These are phyloP conservation scores for Hypsizygus marmoreus DNA, from an alignment of 768 basidiomycete genomes.

Conservation along the genomic window DNA sequence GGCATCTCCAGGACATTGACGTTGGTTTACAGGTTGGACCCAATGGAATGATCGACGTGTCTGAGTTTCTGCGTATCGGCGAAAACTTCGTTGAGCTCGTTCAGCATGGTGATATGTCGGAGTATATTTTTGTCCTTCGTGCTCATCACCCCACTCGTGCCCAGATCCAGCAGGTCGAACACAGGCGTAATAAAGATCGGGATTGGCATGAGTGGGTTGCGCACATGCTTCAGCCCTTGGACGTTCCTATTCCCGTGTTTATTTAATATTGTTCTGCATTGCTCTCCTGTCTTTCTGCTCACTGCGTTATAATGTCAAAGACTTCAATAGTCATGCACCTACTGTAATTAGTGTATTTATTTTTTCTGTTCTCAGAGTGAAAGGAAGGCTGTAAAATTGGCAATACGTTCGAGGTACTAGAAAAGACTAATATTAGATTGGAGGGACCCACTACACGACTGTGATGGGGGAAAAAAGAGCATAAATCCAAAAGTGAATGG, in stretches of 20 bases:
- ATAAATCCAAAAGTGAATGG: no score
- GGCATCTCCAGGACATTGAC: neutral
- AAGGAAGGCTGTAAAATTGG: no score
- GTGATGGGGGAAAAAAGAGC: no score
- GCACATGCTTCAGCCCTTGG: slow-evolving; percentile 32
- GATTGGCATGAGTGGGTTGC: slow-evolving; percentile 46
- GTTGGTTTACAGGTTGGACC: slow-evolving; percentile 39
- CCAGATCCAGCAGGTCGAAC: slow-evolving; percentile 41
- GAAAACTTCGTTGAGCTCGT: slow-evolving; percentile 44
- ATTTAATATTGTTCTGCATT: no score
- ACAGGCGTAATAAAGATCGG: slow-evolving; percentile 30
- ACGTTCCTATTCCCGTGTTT: slow-evolving; percentile 21
- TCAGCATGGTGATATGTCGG: slow-evolving; percentile 45
- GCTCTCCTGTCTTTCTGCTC: no score
- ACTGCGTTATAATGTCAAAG: no score
- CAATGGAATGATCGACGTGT: slow-evolving; percentile 54
- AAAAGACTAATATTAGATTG: no score
- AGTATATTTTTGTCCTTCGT: slow-evolving; percentile 47
- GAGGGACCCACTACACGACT: no score
- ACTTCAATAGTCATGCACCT: no score
- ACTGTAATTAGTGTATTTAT: no score
- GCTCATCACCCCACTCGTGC: slow-evolving; percentile 49
- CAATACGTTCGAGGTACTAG: no score
- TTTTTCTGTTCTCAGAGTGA: no score
- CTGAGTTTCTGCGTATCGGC: slow-evolving; percentile 42